phyloP scores from a whole-genome alignment of 306 rosid genomes.

The Adenanthera pavonina region DNA sequence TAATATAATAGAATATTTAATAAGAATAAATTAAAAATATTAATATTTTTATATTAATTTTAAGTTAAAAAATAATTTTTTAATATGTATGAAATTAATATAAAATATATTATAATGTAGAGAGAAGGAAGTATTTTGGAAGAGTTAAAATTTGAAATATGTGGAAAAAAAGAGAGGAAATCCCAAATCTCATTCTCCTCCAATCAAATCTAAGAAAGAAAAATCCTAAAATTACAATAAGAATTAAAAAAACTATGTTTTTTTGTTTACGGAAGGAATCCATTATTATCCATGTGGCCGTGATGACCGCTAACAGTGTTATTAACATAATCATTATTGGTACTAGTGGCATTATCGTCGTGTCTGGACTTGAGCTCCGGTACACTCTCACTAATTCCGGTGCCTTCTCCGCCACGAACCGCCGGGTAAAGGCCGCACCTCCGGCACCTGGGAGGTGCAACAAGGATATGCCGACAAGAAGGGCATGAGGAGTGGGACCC shows the following conservation, averaged over 20 bases:
- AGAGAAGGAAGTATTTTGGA: background rate
- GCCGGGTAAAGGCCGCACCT: slow-evolving; percentile 74
- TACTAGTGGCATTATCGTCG: slow-evolving; percentile 10
- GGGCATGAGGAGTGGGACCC: slow-evolving; percentile 77
- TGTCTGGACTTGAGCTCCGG: slow-evolving; percentile 32
- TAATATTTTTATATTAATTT: too few species aligned
- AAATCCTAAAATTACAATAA: background rate
- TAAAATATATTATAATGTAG: too few species aligned
- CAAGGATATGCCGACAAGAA: slow-evolving; percentile 66
- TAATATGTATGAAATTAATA: too few species aligned
- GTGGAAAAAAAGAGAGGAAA: background rate
- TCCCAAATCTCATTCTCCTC: background rate
- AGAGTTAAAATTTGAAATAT: background rate
- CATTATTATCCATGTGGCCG: slow-evolving; percentile 5
- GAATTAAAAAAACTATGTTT: background rate
- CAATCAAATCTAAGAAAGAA: background rate
- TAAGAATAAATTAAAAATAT: too few species aligned
- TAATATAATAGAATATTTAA: too few species aligned
- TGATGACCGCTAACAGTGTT: background rate
- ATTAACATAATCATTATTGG: background rate
- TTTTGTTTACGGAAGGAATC: slow-evolving; percentile 53
- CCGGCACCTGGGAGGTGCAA: slow-evolving; percentile 54
- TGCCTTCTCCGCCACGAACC: slow-evolving; percentile 26
- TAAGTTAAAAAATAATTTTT: too few species aligned
- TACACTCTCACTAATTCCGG: background rate